Evolutionary conservation across 257 asterid species (phyloP).

Genomic region (Mentha longifolia): DNA sequence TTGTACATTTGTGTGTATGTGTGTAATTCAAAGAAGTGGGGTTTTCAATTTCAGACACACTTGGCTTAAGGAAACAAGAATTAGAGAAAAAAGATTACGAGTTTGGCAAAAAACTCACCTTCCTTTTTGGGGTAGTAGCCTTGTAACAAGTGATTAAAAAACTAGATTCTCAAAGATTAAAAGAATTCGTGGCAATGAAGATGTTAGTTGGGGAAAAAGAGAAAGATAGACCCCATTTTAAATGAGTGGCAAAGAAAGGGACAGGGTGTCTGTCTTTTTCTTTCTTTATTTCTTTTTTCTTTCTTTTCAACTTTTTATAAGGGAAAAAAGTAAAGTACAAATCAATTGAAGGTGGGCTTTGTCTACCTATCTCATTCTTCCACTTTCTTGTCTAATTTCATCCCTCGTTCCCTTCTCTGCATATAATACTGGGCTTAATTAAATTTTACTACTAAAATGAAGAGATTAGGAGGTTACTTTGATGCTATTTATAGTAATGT

Average conservation of each 20-base stretch:
- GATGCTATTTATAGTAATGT: not conserved
- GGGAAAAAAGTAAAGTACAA: slow-evolving; percentile 25
- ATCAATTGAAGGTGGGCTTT: slow-evolving; percentile 24
- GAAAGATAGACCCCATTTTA: slow-evolving; percentile 30
- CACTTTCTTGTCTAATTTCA: slow-evolving; percentile 34
- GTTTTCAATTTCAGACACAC: slow-evolving; percentile 5
- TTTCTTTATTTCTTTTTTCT: not conserved
- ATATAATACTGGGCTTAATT: not conserved
- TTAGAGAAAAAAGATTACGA: slow-evolving; percentile 20
- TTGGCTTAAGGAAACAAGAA: slow-evolving; percentile 15
- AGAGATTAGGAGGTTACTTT: not conserved
- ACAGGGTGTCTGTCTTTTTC: slow-evolving; percentile 51
- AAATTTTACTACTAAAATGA: too few relatives aligned
- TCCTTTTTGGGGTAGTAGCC: slow-evolving; percentile 50
- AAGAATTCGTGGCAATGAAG: not conserved
- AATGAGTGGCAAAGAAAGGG: slow-evolving; percentile 65
- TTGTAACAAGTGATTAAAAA: slow-evolving; percentile 45
- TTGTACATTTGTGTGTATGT: not conserved
- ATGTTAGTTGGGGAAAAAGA: slow-evolving; percentile 35
- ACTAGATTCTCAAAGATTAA: not conserved
- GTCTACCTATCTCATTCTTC: slow-evolving; percentile 35
- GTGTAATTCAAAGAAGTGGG: not conserved
- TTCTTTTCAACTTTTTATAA: slow-evolving; percentile 14
- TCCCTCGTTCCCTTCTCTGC: slow-evolving; percentile 12
- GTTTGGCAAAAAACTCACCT: slow-evolving; percentile 29